These are phyloP conservation scores for Hondaea fermentalgiana DNA, from an alignment of 108 stramenopile species.

Conservation along the genomic window DNA sequence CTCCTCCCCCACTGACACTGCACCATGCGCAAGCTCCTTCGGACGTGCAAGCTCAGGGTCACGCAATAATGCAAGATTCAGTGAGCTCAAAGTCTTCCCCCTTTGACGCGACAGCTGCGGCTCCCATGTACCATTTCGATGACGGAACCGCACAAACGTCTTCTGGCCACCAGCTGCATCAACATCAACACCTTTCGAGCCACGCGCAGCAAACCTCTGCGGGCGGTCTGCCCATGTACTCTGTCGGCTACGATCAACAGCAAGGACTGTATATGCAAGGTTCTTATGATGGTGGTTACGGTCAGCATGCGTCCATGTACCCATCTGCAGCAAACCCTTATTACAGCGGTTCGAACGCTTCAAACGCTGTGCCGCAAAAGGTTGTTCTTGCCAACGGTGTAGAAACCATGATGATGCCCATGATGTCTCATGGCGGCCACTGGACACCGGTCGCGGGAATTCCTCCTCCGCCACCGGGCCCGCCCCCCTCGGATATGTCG, in stretches of 20 bases:
- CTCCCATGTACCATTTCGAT: neutral
- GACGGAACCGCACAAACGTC: neutral
- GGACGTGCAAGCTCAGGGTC: neutral
- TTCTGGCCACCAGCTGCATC: neutral
- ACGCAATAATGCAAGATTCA: neutral
- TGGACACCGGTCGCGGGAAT: neutral
- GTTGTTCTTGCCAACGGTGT: neutral
- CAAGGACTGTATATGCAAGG: neutral
- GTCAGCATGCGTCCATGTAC: neutral
- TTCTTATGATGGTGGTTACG: neutral
- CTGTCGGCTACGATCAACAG: neutral
- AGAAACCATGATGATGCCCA: neutral
- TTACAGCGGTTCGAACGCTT: neutral
- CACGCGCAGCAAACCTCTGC: neutral
- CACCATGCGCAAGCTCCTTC: neutral
- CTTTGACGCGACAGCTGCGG: neutral
- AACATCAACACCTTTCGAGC: neutral
- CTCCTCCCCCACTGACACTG: neutral
- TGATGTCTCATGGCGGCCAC: neutral
- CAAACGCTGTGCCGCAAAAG: neutral
- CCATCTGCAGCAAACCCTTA: neutral
- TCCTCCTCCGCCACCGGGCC: neutral
- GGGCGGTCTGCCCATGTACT: neutral
- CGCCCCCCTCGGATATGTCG: neutral
- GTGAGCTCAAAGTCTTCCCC: neutral